Base-by-base conservation (phyloP, 148 eudicot species). In the Vaccinium macrocarpon region DNA sequence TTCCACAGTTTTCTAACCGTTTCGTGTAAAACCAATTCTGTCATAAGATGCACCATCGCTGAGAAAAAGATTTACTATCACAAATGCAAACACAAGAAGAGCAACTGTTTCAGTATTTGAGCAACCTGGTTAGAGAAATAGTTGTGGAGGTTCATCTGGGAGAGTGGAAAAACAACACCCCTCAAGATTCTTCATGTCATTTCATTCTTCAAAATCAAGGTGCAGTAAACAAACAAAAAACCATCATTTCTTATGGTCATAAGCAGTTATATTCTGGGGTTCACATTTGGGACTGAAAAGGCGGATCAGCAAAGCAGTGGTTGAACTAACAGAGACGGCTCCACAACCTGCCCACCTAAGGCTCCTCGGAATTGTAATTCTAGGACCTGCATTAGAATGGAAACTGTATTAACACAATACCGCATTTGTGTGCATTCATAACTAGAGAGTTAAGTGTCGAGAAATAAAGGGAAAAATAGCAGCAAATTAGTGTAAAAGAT, bases 271-370 rank as follows among this genome's bases (percentile, higher is more conserved):
- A 85, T 97, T 95, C 86, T 93, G 99, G 76, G 98, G 99, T 90
- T 97, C 98, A 81, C 98, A 97, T 90, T 97, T 98, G 9, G 98
- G 97, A 82, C 97, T 90, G 85, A 97, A 88, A 25, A 97, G 93
- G 25, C 97, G 94, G 80, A 95, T 96, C 85, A 95, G 86, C 77
- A 95, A 84, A 88, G 98, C 94, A 2, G 96, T 83, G 72, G 90
- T 82, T 48, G 98, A 84, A 91, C 97, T 92, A 51, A 85, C 87
- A 38, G 93, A 79, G 55, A 92, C 84, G 21, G 95, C 95, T 61
- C 99, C 99, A 90, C 94, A 91, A 50, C 96, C 92, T 62, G 97
- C 98, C 98, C 98, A 97, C 76, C 98, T 94, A 72, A 97, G 91
- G 85, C 93, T 92, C 83, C 98, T 88, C 15, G 97, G 97, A 76